Evolutionary conservation across 108 stramenopile genomes (phyloP).

Genomic region (Fragilariopsis cylindrus): DNA sequence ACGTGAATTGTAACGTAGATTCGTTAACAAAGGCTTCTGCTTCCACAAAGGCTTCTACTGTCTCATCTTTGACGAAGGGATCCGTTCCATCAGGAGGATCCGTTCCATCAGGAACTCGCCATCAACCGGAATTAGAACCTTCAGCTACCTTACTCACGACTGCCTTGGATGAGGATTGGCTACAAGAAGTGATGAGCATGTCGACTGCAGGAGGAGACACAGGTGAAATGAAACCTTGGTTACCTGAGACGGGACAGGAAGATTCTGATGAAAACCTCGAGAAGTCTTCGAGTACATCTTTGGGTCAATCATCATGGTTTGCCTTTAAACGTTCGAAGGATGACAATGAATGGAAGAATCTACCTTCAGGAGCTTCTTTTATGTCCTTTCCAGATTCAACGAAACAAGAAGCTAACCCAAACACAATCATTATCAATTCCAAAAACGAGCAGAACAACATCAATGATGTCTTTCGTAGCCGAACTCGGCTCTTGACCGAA

Average conservation of each 20-base stretch:
- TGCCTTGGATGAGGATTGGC: conserved; percentile 34
- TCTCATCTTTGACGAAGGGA: neutral
- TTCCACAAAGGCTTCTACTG: neutral
- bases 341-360: neutral
- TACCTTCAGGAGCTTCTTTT: neutral
- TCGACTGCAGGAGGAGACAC: conserved; percentile 1
- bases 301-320: conserved; percentile 16
- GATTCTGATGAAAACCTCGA: conserved; percentile 2
- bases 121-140: neutral
- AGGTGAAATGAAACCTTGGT: conserved; percentile 8
- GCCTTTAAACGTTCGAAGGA: conserved; percentile 21
- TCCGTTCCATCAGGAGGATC: neutral
- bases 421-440: neutral
- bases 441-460: neutral
- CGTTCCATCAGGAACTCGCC: neutral
- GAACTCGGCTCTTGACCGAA: conserved; percentile 34
- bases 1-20: neutral
- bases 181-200: conserved; percentile 31
- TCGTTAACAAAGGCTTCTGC: conserved; percentile 1
- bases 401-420: neutral
- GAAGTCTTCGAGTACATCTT: conserved; percentile 1
- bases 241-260: neutral
- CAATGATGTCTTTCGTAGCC: conserved; percentile 3
- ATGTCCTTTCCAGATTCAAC: conserved; percentile 16
- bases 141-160: conserved; percentile 14